Base-by-base conservation (phyloP, 1,284 basidiomycete species). In the Moesziomyces sp. region DNA sequence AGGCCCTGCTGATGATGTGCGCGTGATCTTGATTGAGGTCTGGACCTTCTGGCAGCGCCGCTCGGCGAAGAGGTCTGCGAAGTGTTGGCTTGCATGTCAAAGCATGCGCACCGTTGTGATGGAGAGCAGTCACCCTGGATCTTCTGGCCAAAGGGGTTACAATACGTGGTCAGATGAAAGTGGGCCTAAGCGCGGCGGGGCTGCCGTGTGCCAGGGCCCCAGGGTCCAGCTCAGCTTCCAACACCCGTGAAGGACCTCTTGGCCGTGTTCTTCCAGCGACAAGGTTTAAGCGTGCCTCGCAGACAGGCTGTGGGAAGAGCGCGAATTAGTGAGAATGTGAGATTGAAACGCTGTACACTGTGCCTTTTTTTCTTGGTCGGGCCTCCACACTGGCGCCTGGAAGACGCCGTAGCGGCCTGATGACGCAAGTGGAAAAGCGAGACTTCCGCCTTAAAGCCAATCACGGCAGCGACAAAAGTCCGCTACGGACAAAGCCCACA, bases 1-100 rank as follows among this genome's bases (percentile, higher is more conserved):
- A 74, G 24, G 13, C 33, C 52, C 13, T 45, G 56, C 35, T 64
- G 52, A n/a, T 58, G 56, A 14, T 58, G 46, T 11, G 47, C 26
- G 19, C 54, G 50, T 19, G 57, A 46, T 46, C 54, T 47, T 2
- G 70, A 66, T 40, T 40, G 30, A 14, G 60, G 60, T 18, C 52
- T 55, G 46, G 65, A 52, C 19, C 69, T 54, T 50, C 62, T 53
- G 5, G 69, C 70, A 58, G 60, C 57, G 63, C 69, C 69, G 52
- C 63, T 51, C n/a, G 63, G 69, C 56, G 69, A 66, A 24, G 63
- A 72, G 30, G 56, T 46, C 44, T 63, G 60, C 21, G 60, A 63
- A 26, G 56, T 49, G 40, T 23, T 67, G 46, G n/a, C 52, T 46
- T 54, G 69, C 63, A 61, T 65, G 45, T 59, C 53, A 61, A 53